phyloP scores from a whole-genome alignment of 129 eudicot species.

The Centaurea solstitialis region DNA sequence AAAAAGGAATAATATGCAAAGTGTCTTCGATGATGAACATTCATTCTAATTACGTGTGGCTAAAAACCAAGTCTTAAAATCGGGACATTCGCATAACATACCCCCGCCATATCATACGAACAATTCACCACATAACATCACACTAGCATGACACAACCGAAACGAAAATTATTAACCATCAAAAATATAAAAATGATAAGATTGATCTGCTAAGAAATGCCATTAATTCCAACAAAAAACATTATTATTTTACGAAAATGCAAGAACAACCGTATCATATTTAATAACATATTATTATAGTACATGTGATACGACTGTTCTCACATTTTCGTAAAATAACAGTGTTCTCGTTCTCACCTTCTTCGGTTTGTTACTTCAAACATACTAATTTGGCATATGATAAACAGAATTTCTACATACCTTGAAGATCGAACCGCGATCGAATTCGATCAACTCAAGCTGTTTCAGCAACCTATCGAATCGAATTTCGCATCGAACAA shows the following conservation, averaged over 20 bases:
- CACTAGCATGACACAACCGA: slow-evolving; percentile 25
- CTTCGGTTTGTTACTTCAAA: background rate
- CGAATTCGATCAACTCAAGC: slow-evolving; percentile 26
- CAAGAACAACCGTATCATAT: too few relatives aligned
- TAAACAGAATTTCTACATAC: slow-evolving; percentile 19
- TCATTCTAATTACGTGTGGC: background rate
- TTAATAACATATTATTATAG: too few relatives aligned
- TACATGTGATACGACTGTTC: too few relatives aligned
- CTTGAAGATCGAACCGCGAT: slow-evolving; percentile 26
- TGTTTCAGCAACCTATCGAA: background rate
- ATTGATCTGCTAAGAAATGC: background rate
- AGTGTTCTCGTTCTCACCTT: too few relatives aligned
- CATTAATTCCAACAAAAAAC: too few relatives aligned
- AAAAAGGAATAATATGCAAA: too few relatives aligned
- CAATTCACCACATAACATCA: slow-evolving; percentile 3
- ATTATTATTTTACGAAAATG: too few relatives aligned
- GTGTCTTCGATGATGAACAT: background rate
- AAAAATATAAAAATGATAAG: background rate
- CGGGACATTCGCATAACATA: slow-evolving; percentile 20
- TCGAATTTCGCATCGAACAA: background rate
- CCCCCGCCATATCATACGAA: slow-evolving; percentile 16
- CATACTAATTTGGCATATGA: slow-evolving; percentile 3
- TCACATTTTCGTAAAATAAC: too few relatives aligned
- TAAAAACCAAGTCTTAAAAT: background rate
- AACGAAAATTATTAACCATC: background rate